Evolutionary conservation across 129 eudicot genomes (phyloP).

Genomic region (Flaveria ramosissima): DNA sequence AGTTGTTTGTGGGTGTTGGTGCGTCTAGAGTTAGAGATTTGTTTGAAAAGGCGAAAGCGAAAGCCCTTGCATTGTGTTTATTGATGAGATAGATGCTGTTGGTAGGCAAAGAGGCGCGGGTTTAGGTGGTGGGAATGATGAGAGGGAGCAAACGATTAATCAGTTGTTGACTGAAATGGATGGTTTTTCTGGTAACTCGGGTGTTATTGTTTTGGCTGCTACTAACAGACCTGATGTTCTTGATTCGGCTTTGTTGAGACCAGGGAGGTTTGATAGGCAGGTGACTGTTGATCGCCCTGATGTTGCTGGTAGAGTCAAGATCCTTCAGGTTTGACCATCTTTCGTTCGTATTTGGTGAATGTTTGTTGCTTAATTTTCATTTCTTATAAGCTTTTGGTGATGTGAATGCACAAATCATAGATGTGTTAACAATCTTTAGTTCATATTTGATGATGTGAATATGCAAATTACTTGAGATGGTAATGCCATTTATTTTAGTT

Average conservation of each 20-base stretch:
- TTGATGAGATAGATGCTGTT: slow-evolving; percentile 96
- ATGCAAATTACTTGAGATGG: background rate
- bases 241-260: slow-evolving; percentile 97
- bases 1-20: slow-evolving; percentile 93
- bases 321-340: slow-evolving; percentile 72
- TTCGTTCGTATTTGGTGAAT: background rate
- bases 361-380: background rate
- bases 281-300: slow-evolving; percentile 96
- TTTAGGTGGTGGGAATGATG: slow-evolving; percentile 98
- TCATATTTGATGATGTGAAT: too few species aligned
- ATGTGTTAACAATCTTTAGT: too few species aligned
- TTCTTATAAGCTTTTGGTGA: background rate
- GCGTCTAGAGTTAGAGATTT: slow-evolving; percentile 95
- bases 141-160: slow-evolving; percentile 94
- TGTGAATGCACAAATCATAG: too few species aligned
- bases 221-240: slow-evolving; percentile 97
- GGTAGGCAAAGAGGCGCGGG: slow-evolving; percentile 99
- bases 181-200: slow-evolving; percentile 87
- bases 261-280: slow-evolving; percentile 93
- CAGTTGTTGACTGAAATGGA: slow-evolving; percentile 99
- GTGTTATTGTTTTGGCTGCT: slow-evolving; percentile 97
- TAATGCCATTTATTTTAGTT: background rate
- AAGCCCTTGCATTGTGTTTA: slow-evolving; percentile 97
- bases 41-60: slow-evolving; percentile 83
- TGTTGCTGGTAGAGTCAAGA: slow-evolving; percentile 94